Base-by-base conservation (phyloP, 2,329 filamentous ascomycete genomes). In the Sporothrix pallida region DNA sequence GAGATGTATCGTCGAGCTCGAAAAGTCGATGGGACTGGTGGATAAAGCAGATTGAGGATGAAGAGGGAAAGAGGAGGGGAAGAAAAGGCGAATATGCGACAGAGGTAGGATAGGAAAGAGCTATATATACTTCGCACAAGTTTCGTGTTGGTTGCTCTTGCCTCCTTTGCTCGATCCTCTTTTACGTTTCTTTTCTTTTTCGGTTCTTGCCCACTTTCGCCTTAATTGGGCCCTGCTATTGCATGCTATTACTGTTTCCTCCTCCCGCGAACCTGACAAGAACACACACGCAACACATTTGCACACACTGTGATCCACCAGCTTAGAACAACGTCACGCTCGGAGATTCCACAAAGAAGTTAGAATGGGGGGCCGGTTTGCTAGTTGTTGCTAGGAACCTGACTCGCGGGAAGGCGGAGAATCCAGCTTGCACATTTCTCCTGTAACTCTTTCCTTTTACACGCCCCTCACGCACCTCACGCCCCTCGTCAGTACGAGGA, bases 371-470 rank as follows among this genome's bases (percentile, higher is more conserved):
- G 63, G 20, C 1, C 31, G 31, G 31, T 37, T 37, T 37, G 31
- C 31, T 37, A 37, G 31, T 37, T 37, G 7, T 52, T 48, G n/a
- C 62, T 37, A 67, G 42, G 20, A 67, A 48, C 42, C 42, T 67
- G 62, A 67, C 62, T 67, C 46, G 62, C 46, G 46, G 15, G 46
- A 68, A 52, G 65, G 65, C 15, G 46, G 65, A 68, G 63, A 52
- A 10, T 67, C 31, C 42, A 48, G 23, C 15, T 15, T 44, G 46
- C 15, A 52, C 44, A 44, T 67, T 67, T 46, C 23, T 42, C 65
- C 48, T 68, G 65, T 68, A 52, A n/a, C 23, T 31, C 46, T 15
- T 52, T 10, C n/a, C 12, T 52, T 46, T 52, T 12, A 68, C 65
- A 68, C 65, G 65, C 46, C 65, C 63, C 65, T 68, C 65, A 13